Evolutionary conservation across 1,139 yeast genomes (phyloP), one percentile per base, ranked within the genome.

Genomic region (Diutina siamensis): DNA sequence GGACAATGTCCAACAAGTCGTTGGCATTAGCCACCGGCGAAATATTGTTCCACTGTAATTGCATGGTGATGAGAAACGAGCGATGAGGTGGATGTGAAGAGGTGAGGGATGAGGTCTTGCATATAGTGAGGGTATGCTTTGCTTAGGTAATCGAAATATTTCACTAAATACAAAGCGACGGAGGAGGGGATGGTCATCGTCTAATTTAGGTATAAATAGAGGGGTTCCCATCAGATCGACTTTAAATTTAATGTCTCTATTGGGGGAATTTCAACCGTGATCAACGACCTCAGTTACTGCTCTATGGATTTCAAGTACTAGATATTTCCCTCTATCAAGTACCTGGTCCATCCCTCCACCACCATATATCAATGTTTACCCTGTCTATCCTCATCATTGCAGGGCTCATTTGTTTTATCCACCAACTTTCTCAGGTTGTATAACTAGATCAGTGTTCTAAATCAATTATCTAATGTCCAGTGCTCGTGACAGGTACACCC

Each of bases 1-100:
- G 83, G 53, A 94, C 95, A 53, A 92, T 88, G 67, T 92, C 99
- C 79, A 92, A 75, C 76, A 89, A 76, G 59, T 92, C 97, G 65
- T 84, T 86, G 59, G 95, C 72, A 54, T 82, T 82, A 45, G 97
- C 94, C 52, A 92, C 95, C 46, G 94, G 81, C 36, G 97, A 95
- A 60, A 92, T 92, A 66, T 89, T 97, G 68, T 92, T 92, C 97
- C 97, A 92, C 48, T 97, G 83, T 56, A 92, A 80, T 72, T 92
- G 97, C 97, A 92, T 92, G 28, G 15, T 13, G 33, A 20, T 21
- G 40, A 27, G 36, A 19, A 17, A 25, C 17, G 41, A 35, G 34
- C 15, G 40, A 22, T 8, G 22, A 35, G 25, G 9, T 15, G 40
- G 4, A 15, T 35, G 28, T n/a, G 40, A 25, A 34, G n/a, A n/a